Evolutionary conservation across 1,284 basidiomycete species (phyloP).

Genomic region (Meripilus lineatus): DNA sequence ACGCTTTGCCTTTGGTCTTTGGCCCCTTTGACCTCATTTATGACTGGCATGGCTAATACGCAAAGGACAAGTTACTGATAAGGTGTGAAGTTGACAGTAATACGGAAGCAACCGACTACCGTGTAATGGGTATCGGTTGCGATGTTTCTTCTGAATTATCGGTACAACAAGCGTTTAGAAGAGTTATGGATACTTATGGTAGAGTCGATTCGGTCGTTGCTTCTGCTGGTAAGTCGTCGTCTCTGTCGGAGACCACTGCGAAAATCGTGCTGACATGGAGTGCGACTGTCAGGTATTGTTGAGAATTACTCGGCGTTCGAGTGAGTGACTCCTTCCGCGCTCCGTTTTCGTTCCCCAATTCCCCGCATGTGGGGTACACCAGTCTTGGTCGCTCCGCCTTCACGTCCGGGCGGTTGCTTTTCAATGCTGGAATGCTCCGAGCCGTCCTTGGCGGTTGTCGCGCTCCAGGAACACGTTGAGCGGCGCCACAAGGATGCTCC

Average conservation of each 20-base stretch:
- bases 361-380: too few species aligned
- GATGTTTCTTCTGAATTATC: slow-evolving; percentile 84
- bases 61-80: slow-evolving; percentile 26
- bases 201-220: slow-evolving; percentile 84
- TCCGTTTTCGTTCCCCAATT: background rate
- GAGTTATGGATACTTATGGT: slow-evolving; percentile 73
- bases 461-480: slow-evolving; percentile 3
- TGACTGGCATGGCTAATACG: too few species aligned
- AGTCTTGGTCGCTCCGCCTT: background rate
- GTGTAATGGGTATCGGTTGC: slow-evolving; percentile 77
- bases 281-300: slow-evolving; percentile 64
- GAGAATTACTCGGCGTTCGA: slow-evolving; percentile 91
- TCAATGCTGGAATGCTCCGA: background rate
- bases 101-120: slow-evolving; percentile 54
- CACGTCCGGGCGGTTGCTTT: background rate
- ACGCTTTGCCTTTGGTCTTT: too few species aligned
- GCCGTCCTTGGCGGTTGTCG: slow-evolving; percentile 3
- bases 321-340: slow-evolving; percentile 34
- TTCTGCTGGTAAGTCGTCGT: slow-evolving; percentile 79
- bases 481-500: too few species aligned
- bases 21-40: too few species aligned
- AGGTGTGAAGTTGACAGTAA: slow-evolving; percentile 55
- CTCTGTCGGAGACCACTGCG: too few species aligned
- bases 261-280: too few species aligned
- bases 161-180: slow-evolving; percentile 69